phyloP scores from a whole-genome alignment of 2,329 filamentous ascomycete genomes.

The Cercospora berteroae region DNA sequence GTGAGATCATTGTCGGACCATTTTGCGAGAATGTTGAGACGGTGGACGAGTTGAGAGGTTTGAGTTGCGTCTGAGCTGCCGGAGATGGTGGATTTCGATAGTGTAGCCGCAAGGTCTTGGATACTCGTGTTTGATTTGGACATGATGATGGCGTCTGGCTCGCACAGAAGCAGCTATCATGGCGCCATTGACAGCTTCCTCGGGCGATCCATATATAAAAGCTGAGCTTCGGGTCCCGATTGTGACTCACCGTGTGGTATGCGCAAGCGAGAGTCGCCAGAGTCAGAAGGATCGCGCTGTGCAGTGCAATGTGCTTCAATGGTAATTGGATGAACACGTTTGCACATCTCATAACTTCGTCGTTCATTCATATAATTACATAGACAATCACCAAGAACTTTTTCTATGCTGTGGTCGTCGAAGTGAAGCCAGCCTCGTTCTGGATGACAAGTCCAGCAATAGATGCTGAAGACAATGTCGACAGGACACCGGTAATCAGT shows the following conservation, averaged over 20 bases:
- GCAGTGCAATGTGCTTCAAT: too few relatives aligned
- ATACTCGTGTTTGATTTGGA: background rate
- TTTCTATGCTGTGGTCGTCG: background rate
- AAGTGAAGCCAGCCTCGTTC: conserved; percentile 40
- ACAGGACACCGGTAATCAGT: conserved; percentile 72
- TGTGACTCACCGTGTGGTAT: too few relatives aligned
- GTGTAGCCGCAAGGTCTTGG: background rate
- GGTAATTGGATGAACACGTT: too few relatives aligned
- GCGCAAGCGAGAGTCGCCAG: too few relatives aligned
- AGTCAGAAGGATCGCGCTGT: too few relatives aligned
- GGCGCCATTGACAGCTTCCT: too few relatives aligned
- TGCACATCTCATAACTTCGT: background rate
- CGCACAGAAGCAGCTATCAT: too few relatives aligned
- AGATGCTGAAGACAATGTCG: conserved; percentile 74
- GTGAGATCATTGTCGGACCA: background rate
- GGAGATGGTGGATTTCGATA: background rate
- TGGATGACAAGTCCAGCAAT: conserved; percentile 75
- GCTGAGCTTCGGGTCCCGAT: background rate
- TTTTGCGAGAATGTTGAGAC: background rate
- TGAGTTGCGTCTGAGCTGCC: background rate
- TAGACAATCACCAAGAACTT: background rate
- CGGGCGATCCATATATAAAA: too few relatives aligned
- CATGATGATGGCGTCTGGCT: too few relatives aligned
- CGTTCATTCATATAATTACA: background rate
- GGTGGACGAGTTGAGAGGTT: background rate